These are phyloP conservation scores for Hirschfeldia incana DNA, from an alignment of 345 rosid genomes.

Conservation along the genomic window DNA sequence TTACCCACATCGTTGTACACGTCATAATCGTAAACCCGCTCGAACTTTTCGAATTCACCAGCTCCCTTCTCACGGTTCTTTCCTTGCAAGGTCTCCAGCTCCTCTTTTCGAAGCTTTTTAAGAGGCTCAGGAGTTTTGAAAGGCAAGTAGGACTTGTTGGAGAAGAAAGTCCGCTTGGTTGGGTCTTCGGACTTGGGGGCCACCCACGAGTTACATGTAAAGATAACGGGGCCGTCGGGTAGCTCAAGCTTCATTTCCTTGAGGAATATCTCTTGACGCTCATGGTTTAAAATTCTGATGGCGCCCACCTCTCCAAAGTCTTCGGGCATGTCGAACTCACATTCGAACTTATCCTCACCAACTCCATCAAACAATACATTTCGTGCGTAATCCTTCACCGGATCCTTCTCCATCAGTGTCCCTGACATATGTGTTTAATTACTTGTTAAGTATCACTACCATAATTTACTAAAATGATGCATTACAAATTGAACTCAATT, in stretches of 20 bases:
- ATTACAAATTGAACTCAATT: not conserved
- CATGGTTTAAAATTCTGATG: slow-evolving; percentile 63
- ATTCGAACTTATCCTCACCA: slow-evolving; percentile 48
- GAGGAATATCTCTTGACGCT: slow-evolving; percentile 63
- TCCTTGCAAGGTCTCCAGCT: slow-evolving; percentile 57
- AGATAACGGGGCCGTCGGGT: slow-evolving; percentile 46
- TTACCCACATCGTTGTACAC: slow-evolving; percentile 41
- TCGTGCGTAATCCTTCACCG: slow-evolving; percentile 54
- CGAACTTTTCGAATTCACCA: slow-evolving; percentile 58
- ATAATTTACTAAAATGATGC: not conserved
- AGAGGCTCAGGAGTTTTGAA: slow-evolving; percentile 64
- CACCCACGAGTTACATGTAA: slow-evolving; percentile 66
- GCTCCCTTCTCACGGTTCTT: slow-evolving; percentile 47
- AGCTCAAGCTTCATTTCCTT: slow-evolving; percentile 46
- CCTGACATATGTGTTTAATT: slow-evolving; percentile 35
- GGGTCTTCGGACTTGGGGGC: slow-evolving; percentile 52
- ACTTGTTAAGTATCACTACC: not conserved
- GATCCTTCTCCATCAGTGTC: slow-evolving; percentile 47
- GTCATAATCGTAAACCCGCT: slow-evolving; percentile 75
- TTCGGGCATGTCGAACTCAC: slow-evolving; percentile 48
- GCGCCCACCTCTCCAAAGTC: slow-evolving; percentile 71
- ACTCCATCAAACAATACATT: slow-evolving; percentile 16
- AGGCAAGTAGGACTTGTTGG: slow-evolving; percentile 62
- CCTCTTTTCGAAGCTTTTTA: slow-evolving; percentile 54
- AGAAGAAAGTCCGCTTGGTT: slow-evolving; percentile 63